Percentiles rank a stretch among this genome's conserved stretches.
phyloP scores from a whole-genome alignment of 1,284 basidiomycete species.

The Mycena citricolor region DNA sequence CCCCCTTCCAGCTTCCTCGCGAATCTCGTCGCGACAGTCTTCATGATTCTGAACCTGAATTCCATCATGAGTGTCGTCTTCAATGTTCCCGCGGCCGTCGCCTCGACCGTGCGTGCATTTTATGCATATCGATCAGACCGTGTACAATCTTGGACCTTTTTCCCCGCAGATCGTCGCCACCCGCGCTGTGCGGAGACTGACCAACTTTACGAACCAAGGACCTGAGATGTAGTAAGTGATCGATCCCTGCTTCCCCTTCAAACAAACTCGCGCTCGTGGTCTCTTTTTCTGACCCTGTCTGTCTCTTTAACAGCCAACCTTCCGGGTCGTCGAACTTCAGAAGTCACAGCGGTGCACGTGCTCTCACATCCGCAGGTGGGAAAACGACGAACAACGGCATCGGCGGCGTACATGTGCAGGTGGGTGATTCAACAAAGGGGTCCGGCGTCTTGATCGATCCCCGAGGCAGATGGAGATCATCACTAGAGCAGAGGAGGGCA shows the following conservation, averaged over 20 bases:
- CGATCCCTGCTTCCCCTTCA: slow-evolving; percentile 33
- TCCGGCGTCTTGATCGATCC: background rate
- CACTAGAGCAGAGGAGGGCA: slow-evolving; percentile 12
- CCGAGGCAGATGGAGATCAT: slow-evolving; percentile 25
- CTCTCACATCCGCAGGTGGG: slow-evolving; percentile 28
- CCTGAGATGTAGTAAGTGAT: slow-evolving; percentile 44
- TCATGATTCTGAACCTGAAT: slow-evolving; percentile 60
- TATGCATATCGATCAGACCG: background rate
- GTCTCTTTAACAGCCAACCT: slow-evolving; percentile 10
- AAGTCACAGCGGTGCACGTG: slow-evolving; percentile 38
- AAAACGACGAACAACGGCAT: slow-evolving; percentile 34
- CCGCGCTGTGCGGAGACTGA: slow-evolving; percentile 65
- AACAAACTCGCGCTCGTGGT: no score
- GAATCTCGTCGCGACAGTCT: slow-evolving; percentile 67
- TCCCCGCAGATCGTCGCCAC: slow-evolving; percentile 63
- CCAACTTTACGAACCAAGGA: slow-evolving; percentile 52
- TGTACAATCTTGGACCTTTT: background rate
- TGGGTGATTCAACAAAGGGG: slow-evolving; percentile 21
- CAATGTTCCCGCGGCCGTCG: slow-evolving; percentile 60
- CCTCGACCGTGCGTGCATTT: slow-evolving; percentile 41
- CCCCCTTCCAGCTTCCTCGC: slow-evolving; percentile 51
- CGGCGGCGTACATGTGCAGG: slow-evolving; percentile 49
- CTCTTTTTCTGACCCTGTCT: slow-evolving; percentile 37
- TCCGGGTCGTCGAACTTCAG: slow-evolving; percentile 41
- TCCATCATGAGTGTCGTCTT: slow-evolving; percentile 60